Base-by-base conservation (phyloP, 805 yeast species). In the Saccharomyces kudriavzevii region DNA sequence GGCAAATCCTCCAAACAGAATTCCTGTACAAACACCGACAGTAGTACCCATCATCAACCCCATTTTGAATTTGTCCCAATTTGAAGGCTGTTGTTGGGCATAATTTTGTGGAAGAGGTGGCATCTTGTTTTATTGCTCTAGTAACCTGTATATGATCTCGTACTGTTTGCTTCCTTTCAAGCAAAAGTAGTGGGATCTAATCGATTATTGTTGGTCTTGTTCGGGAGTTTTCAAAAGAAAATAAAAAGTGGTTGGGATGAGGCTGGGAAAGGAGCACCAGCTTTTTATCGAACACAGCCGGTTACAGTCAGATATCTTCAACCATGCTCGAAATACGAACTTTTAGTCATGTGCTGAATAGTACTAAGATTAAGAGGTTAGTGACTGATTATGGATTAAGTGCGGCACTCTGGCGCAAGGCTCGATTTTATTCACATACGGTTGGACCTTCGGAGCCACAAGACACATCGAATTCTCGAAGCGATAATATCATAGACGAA, bases 31-130 rank as follows among this genome's bases (percentile, higher is more conserved):
- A 9, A 90, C 94, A 59, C 99, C 99, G 20, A 74, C 78, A 1
- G 77, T 70, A 17, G 77, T 83, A 58, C 99, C 99, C 97, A 94
- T 94, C 76, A 92, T 75, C 56, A 90, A 85, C 52, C 99, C 99
- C 98, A 94, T 94, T 75, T 94, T 94, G 81, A 94, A 88, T 75
- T 94, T 94, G 53, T 94, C 97, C 75, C 91, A 89, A 72, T 86
- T 83, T 49, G 97, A 86, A 54, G 95, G 96, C 62, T 83, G 84
- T 60, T 78, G 82, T 54, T 70, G 72, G 40, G 71, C 74, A 67
- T 82, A 85, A 56, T 79, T 77, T 71, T 84, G 87, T 69, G 79
- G 87, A 59, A 82, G 85, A 69, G 90, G 90, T 69, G 90, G 90
- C 73, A 69, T 71, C 20, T 40, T 52, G 27, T 22, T 6, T 24